Conservation (phyloP, 257 asterid genomes). For the Ilex aquifolium region DNA sequence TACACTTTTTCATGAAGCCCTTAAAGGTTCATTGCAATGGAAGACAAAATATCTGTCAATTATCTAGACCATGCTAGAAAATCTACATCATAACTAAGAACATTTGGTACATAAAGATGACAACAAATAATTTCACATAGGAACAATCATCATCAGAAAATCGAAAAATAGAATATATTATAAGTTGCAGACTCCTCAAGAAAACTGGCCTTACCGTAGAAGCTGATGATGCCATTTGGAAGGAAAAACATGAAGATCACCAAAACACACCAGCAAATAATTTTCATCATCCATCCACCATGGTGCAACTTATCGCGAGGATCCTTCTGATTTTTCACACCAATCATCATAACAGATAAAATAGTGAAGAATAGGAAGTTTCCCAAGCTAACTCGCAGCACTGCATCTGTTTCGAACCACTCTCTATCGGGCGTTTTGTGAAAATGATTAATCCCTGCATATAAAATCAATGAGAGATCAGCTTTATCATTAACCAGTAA, state of each 20-base stretch:
- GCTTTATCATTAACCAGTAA: neutral
- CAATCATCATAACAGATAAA: slow-evolving; percentile 74
- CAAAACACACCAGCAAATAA: slow-evolving; percentile 81
- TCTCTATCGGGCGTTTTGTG: slow-evolving; percentile 86
- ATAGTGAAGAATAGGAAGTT: slow-evolving; percentile 86
- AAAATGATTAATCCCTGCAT: slow-evolving; percentile 88
- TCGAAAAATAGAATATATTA: too few species aligned
- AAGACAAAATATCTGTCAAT: too few species aligned
- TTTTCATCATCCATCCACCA: slow-evolving; percentile 96
- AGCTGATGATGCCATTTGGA: slow-evolving; percentile 80
- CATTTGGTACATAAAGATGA: too few species aligned
- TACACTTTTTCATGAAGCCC: too few species aligned
- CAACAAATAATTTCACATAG: too few species aligned
- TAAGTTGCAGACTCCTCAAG: neutral
- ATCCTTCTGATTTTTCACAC: slow-evolving; percentile 84
- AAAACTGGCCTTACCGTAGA: slow-evolving; percentile 56
- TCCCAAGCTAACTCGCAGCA: slow-evolving; percentile 91
- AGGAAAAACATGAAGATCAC: slow-evolving; percentile 86
- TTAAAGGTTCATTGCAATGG: too few species aligned
- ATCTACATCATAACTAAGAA: too few species aligned
- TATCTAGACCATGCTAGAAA: too few species aligned
- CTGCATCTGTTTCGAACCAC: slow-evolving; percentile 98
- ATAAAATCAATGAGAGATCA: slow-evolving; percentile 8
- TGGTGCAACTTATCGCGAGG: slow-evolving; percentile 91
- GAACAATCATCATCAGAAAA: too few species aligned